phyloP scores from a whole-genome alignment of 805 yeast species.

The Jamesozyma jinghongensis region DNA sequence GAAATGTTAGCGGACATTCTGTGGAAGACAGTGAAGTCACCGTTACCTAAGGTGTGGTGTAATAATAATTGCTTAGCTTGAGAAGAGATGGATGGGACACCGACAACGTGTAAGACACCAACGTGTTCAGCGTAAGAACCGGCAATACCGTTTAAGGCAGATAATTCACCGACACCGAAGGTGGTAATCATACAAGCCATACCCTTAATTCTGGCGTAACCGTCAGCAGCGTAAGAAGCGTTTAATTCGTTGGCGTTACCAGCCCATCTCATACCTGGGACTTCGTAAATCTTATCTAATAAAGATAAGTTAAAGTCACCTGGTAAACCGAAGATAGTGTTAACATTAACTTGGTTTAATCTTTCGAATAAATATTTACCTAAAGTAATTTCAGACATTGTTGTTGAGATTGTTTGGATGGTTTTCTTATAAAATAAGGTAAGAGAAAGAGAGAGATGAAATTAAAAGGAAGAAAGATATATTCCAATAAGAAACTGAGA shows the following conservation, averaged over 20 bases:
- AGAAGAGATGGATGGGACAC: slow-evolving; percentile 71
- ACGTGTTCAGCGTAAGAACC: slow-evolving; percentile 88
- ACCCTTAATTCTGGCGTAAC: slow-evolving; percentile 75
- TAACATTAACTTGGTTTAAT: slow-evolving; percentile 59
- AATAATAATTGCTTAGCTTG: slow-evolving; percentile 63
- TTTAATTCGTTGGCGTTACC: slow-evolving; percentile 87
- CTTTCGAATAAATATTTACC: slow-evolving; percentile 76
- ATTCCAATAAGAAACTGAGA: neutral
- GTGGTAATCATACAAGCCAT: slow-evolving; percentile 70
- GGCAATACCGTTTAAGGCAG: slow-evolving; percentile 78
- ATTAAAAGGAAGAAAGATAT: neutral
- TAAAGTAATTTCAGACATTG: slow-evolving; percentile 45
- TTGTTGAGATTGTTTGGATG: neutral
- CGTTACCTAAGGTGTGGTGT: slow-evolving; percentile 80
- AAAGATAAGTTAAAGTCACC: slow-evolving; percentile 73
- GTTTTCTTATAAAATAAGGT: neutral
- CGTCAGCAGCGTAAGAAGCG: slow-evolving; percentile 79
- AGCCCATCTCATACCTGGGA: slow-evolving; percentile 74
- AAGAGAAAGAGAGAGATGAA: neutral
- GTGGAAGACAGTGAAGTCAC: slow-evolving; percentile 70
- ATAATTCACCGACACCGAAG: slow-evolving; percentile 84
- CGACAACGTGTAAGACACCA: slow-evolving; percentile 75
- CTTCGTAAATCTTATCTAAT: slow-evolving; percentile 65
- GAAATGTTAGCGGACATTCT: slow-evolving; percentile 70
- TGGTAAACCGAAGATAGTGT: slow-evolving; percentile 71